A percentile compares a stretch with the other conserved stretches of the same genome.
Conservation (phyloP, 2,329 filamentous ascomycete genomes). For the Ophiostoma sp. region DNA sequence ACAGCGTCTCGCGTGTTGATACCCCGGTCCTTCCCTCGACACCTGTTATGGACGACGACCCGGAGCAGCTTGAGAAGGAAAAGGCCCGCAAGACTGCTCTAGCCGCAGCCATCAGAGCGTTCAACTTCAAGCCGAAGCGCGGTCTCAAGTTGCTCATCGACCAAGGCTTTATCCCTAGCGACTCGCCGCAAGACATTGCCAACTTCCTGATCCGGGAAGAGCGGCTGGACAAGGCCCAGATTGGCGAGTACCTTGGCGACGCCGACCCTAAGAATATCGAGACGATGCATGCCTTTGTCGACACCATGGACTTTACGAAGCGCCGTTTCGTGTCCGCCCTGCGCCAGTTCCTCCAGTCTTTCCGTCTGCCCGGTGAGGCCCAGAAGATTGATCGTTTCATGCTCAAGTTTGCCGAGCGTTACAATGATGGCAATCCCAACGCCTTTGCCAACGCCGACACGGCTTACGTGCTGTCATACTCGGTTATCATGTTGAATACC, state of each 20-base stretch:
- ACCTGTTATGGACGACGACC: conserved; percentile 74
- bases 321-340: conserved; percentile 91
- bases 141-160: conserved; percentile 82
- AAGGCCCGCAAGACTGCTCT: conserved; percentile 93
- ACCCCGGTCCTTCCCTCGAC: conserved; percentile 64
- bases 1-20: conserved; percentile 63
- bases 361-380: conserved; percentile 90
- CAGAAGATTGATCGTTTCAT: conserved; percentile 99
- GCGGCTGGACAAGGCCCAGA: conserved; percentile 82
- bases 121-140: conserved; percentile 97
- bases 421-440: conserved; percentile 91
- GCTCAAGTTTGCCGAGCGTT: conserved; percentile 97
- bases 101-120: conserved; percentile 82
- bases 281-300: conserved; percentile 98
- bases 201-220: conserved; percentile 79
- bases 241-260: conserved; percentile 93
- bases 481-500: conserved; percentile 94
- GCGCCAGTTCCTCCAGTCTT: conserved; percentile 88
- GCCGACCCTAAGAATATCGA: conserved; percentile 91
- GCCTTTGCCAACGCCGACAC: conserved; percentile 98
- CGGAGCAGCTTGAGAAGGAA: conserved; percentile 88
- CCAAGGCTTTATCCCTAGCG: conserved; percentile 82
- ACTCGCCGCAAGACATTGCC: conserved; percentile 79
- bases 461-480: conserved; percentile 93
- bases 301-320: conserved; percentile 89